Conservation (phyloP, 768 basidiomycete genomes). For the Mycena chlorophos region DNA sequence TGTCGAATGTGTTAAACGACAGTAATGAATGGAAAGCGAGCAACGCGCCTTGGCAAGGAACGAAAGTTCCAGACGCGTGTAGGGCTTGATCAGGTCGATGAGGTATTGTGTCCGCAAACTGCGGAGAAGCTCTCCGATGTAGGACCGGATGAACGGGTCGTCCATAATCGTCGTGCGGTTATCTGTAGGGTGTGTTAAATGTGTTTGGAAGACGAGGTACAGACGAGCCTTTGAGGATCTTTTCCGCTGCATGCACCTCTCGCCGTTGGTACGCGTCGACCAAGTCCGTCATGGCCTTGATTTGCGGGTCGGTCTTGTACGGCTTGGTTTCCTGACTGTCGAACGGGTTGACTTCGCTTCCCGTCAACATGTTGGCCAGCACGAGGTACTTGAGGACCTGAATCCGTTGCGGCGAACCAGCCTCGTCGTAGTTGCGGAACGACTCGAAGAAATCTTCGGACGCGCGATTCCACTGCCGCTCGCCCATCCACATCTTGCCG, state of each 20-base stretch:
- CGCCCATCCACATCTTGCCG: constrained; percentile 99
- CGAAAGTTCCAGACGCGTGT: constrained; percentile 88
- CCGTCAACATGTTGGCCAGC: constrained; percentile 96
- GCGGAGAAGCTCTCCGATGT: constrained; percentile 94
- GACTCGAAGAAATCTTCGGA: constrained; percentile 99
- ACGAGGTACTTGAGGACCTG: constrained; percentile 99
- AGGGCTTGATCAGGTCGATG: constrained; percentile 97
- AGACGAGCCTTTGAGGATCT: constrained; percentile 78
- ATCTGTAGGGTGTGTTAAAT: constrained; percentile 45
- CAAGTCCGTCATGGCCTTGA: constrained; percentile 96
- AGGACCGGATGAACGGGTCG: constrained; percentile 89
- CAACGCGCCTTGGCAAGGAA: constrained; percentile 78
- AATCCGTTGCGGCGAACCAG: constrained; percentile 92
- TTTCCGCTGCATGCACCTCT: constrained; percentile 97
- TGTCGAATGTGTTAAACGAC: constrained; percentile 30
- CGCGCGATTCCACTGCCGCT: constrained; percentile 96
- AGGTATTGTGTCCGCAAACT: constrained; percentile 95
- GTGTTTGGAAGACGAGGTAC: not conserved
- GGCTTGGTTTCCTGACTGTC: constrained; percentile 99
- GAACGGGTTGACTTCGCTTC: constrained; percentile 98
- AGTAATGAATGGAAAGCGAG: not conserved
- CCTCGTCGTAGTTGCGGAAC: constrained; percentile 98
- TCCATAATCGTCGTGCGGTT: constrained; percentile 96
- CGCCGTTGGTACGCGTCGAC: constrained; percentile 96
- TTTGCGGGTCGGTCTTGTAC: constrained; percentile 96